Evolutionary conservation across 2,329 filamentous ascomycete species (phyloP), one percentile per base, ranked within the genome.

Genomic region (Parasarocladium wereldwijsianum): DNA sequence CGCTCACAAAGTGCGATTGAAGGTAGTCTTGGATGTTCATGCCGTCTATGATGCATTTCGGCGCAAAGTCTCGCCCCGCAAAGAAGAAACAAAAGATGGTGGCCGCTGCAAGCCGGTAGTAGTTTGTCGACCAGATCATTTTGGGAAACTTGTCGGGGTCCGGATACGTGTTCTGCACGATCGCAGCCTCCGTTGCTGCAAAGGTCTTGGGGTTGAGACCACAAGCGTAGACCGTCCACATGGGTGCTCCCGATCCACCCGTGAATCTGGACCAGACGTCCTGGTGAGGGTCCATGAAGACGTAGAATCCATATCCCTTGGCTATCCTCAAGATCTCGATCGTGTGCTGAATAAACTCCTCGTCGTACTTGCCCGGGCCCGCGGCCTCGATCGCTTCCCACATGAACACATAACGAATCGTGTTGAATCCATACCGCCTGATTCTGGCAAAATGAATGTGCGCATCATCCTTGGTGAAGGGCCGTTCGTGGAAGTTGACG

Each of bases 61-160:
- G 92, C 2, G 90, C 83, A 59, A 94, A 96, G 44, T 92, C 83
- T 38, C 65, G 73, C 20, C 90, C 90, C 7, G 69, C 86, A 51
- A 92, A 98, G 58, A 93, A 98, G 30, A 96, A 58, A 0, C 87
- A 93, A 50, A 94, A 96, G 41, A 96, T 84, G 26, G 84, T 86
- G 40, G 86, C 83, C 29, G 78, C 81, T 3, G 79, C 86, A 29
- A 96, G 63, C 15, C 90, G 72, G 37, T 74, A 80, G 53, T 98
- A 98, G 50, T 98, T 98, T 30, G 92, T 96, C 11, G 87, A 85
- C 90, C 90, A 98, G 34, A 96, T 87, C 92, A 98, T 98, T 58
- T 94, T 96, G 15, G 90, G 90, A 40, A 87, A 98, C 1, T 76
- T 67, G 16, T 76, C 76, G 7, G 86, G 84, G 13, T 93, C 70